Evolutionary conservation across 2,329 filamentous ascomycete species (phyloP), one percentile per base, ranked within the genome.

Genomic region (Claviceps pazoutovae): DNA sequence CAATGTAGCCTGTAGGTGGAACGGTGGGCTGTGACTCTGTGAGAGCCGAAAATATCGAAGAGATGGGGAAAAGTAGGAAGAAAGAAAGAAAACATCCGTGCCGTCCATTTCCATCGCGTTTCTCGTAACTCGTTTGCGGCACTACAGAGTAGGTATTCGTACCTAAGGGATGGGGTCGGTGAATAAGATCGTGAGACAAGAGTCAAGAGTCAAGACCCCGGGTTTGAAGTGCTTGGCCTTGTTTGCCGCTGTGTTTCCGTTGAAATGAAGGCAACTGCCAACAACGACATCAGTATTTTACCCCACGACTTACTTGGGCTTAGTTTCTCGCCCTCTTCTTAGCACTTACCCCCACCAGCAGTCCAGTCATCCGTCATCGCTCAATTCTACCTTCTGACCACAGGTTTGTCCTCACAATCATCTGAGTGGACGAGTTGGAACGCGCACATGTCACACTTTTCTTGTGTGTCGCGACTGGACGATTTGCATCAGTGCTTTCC

Each of bases 381-480:
- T 41, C 17, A 21, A 8, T 34, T 34, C 30, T 11, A 34, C 3
- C 30, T 34, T 34, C 2, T 34, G 30, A 34, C 30, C 30, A 23
- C 23, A 23, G 23, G 5, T 23, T 23, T 46, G 42, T 30, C 17
- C 45, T 49, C 36, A 5, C 19, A 44, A 16, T 41, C 23, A 36
- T 21, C 36, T 41, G 34, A 46, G 34, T 49, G 38, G 23, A 43
- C 34, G 17, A 26, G 36, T 7, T 19, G 14, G 21, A 41, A 38
- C 34, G 38, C 46, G 52, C 52, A 54, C 54, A 55, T 52, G 52
- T 52, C 50, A 47, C 52, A 19, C 50, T 39, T 48, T 30, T 39
- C 37, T 46, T 48, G 26, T 52, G 37, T 49, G 34, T 14, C 38
- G 42, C 52, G 46, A 54, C 49, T 9, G 42, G 42, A 46, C 45